Base-by-base conservation (phyloP, 352 stramenopile species). In the Phytophthora citricola region DNA sequence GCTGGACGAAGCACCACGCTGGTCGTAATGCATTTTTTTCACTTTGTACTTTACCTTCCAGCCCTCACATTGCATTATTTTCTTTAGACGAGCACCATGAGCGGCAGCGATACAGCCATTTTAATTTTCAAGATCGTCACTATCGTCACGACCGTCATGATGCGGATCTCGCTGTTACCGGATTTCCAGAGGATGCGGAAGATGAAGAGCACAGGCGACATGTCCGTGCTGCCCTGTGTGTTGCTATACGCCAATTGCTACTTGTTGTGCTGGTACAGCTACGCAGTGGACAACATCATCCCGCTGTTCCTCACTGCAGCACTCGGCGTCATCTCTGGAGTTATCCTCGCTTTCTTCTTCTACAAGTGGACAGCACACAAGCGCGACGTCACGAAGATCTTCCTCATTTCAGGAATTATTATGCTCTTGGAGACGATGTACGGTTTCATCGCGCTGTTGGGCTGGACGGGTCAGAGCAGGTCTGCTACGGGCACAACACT, bases 241-340 rank as follows among this genome's bases (percentile, higher is more conserved):
- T 15, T 73, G 29, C 53, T 79, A 12, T 79, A 69, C 38, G 45
- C 65, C 32, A 73, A 71, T 36, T 75, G 71, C 66, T 73, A 71
- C 32, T 39, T 72, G 31, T 14, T 78, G 40, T 63, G 60, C 29
- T 73, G 76, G 36, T 88, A 88, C 53, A 73, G 71, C 17, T 83
- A 79, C 63, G 58, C 69, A 38, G 75, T 77, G 8, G 44, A 69
- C 24, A 71, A 77, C 44, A 76, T 78, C 59, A 78, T 88, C 32
- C 79, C 76, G 29, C 62, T 85, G 4, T 79, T 83, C 32, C 47
- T 70, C 20, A 83, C 73, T 11, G 73, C 68, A 12, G 51, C 65
- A 11, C 54, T 84, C 5, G 79, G 76, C 1, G 59, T 66, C 17
- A 45, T 76, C 31, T 52, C 74, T 4, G 74, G 69, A 17, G 39